phyloP scores from a whole-genome alignment of 1,284 basidiomycete species.

The Ustilago sp. region DNA sequence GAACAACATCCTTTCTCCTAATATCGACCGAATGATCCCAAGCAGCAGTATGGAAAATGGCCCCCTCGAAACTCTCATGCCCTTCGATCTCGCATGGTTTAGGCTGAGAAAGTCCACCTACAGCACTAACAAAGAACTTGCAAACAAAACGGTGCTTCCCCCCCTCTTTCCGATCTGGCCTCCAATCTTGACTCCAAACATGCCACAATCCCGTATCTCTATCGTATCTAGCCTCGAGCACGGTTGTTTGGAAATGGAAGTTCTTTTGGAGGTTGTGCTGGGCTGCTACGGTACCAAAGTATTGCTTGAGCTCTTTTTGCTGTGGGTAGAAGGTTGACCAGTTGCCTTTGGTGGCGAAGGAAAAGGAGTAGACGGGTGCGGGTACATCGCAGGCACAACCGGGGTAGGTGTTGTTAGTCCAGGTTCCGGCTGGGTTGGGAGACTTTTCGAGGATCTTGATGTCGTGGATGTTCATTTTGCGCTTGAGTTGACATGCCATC shows the following conservation, averaged over 20 bases:
- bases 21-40: conserved; percentile 68
- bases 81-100: conserved; percentile 63
- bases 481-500: conserved; percentile 62
- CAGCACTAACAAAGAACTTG: conserved; percentile 62
- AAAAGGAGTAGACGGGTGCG: conserved; percentile 66
- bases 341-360: conserved; percentile 63
- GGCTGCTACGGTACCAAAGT: conserved; percentile 58
- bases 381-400: conserved; percentile 66
- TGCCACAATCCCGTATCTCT: conserved; percentile 63
- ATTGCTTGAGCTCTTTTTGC: conserved; percentile 60
- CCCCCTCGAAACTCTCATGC: conserved; percentile 61
- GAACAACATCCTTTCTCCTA: conserved; percentile 67
- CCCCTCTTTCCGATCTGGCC: conserved; percentile 1
- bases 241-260: conserved; percentile 59
- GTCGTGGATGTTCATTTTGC: conserved; percentile 54
- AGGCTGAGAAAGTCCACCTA: conserved; percentile 65
- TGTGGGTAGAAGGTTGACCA: conserved; percentile 62
- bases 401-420: conserved; percentile 64
- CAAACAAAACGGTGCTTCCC: conserved; percentile 59
- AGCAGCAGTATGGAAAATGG: conserved; percentile 68
- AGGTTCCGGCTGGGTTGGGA: conserved; percentile 53
- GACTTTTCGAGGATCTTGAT: conserved; percentile 56
- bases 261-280: conserved; percentile 53
- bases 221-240: conserved; percentile 60
- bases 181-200: conserved; percentile 51